Evolutionary conservation across 306 rosid species (phyloP).

Genomic region (Castanopsis chinensis): DNA sequence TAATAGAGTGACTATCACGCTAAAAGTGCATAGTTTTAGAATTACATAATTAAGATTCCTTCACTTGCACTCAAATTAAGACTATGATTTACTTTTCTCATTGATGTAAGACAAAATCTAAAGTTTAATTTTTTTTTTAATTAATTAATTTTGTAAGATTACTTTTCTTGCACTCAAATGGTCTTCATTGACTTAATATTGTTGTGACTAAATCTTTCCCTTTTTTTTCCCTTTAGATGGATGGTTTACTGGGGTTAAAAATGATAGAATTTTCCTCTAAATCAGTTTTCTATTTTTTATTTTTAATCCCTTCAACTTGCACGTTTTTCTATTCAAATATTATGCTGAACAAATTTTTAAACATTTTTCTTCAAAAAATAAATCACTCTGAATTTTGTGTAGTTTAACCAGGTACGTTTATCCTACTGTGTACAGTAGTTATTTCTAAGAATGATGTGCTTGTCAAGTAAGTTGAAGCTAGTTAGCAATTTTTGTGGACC

Average conservation of each 20-base stretch:
- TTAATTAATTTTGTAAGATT: too few species aligned
- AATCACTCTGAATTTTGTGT: not conserved
- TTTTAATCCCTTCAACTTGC: not conserved
- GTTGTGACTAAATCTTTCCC: slow-evolving; percentile 31
- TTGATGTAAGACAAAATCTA: too few species aligned
- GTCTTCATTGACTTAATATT: slow-evolving; percentile 36
- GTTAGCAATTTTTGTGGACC: slow-evolving; percentile 22
- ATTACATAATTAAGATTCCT: too few species aligned
- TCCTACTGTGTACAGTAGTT: not conserved
- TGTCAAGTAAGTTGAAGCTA: not conserved
- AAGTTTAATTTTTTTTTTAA: too few species aligned
- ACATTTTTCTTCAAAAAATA: not conserved
- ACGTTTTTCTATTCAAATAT: not conserved
- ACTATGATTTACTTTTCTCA: too few species aligned
- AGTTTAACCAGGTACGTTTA: not conserved
- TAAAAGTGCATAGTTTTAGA: too few species aligned
- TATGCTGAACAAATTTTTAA: not conserved
- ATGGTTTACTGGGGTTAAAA: too few species aligned
- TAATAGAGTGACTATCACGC: too few species aligned
- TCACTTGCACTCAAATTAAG: too few species aligned
- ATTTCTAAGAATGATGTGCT: not conserved
- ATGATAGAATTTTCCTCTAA: too few species aligned
- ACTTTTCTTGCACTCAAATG: slow-evolving; percentile 2
- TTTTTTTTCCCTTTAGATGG: too few species aligned
- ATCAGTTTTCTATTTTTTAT: too few species aligned